Conservation (phyloP, 768 basidiomycete species). For the Russula sp. region DNA sequence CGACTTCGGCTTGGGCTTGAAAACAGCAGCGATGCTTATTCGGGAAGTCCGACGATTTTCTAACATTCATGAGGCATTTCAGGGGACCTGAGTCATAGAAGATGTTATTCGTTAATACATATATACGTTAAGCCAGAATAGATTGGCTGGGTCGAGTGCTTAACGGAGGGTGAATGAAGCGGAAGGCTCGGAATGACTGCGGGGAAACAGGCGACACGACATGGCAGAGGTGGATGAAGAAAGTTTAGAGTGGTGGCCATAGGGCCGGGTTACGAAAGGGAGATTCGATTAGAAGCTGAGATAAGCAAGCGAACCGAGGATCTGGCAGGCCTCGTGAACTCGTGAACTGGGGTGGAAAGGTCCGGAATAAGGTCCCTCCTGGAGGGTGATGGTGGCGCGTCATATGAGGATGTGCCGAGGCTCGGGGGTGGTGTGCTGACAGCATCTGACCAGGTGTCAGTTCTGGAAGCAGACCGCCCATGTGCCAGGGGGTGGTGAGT, state of each 20-base stretch:
- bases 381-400: constrained; percentile 26
- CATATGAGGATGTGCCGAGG: constrained; percentile 26
- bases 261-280: constrained; percentile 2
- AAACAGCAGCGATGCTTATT: neutral
- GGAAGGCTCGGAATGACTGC: constrained; percentile 24
- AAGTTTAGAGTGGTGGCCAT: constrained; percentile 28
- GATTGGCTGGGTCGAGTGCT: constrained; percentile 4
- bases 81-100: neutral
- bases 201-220: constrained; percentile 26
- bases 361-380: constrained; percentile 18
- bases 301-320: constrained; percentile 22
- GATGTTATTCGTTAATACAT: neutral
- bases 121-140: neutral
- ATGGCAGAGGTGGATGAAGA: constrained; percentile 22
- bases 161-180: constrained; percentile 1
- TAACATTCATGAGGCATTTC: neutral
- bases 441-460: constrained; percentile 27
- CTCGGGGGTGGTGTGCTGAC: constrained; percentile 14
- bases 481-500: constrained; percentile 24
- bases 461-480: constrained; percentile 13
- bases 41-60: neutral
- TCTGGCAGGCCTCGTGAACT: constrained; percentile 18
- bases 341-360: constrained; percentile 24
- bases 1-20: constrained; percentile 13
- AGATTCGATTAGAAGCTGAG: constrained; percentile 24